Evolutionary conservation across 1,284 basidiomycete genomes (phyloP).

Genomic region (Takashimella koratensis): DNA sequence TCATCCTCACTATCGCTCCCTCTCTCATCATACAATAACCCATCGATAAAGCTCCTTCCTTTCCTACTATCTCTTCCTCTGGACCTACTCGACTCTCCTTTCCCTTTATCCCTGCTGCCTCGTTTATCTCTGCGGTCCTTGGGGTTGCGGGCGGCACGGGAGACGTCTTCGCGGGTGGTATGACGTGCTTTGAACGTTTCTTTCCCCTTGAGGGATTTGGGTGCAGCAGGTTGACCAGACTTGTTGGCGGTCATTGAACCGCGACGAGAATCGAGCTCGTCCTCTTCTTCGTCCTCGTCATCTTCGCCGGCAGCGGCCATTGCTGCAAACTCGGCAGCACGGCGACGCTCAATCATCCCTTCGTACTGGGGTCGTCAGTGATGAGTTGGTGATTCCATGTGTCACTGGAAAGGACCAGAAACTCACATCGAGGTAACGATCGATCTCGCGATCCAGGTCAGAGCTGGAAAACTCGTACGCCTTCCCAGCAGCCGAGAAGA

Average conservation of each 20-base stretch:
- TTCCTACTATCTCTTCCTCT: conserved; percentile 1
- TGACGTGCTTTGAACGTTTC: conserved; percentile 38
- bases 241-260: background rate
- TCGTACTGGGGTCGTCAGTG: conserved; percentile 34
- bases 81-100: conserved; percentile 7
- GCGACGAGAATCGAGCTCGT: conserved; percentile 6
- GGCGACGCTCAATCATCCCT: conserved; percentile 47
- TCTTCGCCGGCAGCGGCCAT: conserved; percentile 42
- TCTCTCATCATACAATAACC: conserved; percentile 17
- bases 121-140: background rate
- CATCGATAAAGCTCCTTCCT: conserved; percentile 31
- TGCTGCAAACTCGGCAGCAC: conserved; percentile 46
- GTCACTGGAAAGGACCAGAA: background rate
- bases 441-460: conserved; percentile 44
- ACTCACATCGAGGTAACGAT: conserved; percentile 44
- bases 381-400: background rate
- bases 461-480: conserved; percentile 46
- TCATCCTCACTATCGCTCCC: conserved; percentile 14
- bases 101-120: conserved; percentile 7
- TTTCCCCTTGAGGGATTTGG: conserved; percentile 41
- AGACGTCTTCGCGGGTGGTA: conserved; percentile 6
- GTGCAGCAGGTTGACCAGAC: conserved; percentile 9
- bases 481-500: conserved; percentile 45
- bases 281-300: conserved; percentile 44
- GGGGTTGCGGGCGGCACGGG: background rate